Percentiles rank a stretch among this genome's conserved stretches.
Conservation (phyloP, 2,329 filamentous ascomycete species). For the Arachnopeziza araneosa region DNA sequence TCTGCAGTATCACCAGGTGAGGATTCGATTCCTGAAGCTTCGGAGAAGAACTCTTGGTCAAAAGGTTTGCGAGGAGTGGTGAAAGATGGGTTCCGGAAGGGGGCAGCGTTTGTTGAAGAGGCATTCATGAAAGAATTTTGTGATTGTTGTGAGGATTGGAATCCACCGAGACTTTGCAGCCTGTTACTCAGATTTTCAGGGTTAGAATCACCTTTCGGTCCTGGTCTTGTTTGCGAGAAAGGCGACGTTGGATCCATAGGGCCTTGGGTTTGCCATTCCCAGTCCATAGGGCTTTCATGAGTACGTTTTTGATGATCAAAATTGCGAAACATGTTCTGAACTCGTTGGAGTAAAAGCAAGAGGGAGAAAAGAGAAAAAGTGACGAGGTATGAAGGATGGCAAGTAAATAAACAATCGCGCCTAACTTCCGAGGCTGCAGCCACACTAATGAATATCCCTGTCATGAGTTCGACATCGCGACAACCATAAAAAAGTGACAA, state of each 20-base stretch:
- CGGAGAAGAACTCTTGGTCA: slow-evolving; percentile 48
- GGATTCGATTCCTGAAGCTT: slow-evolving; percentile 52
- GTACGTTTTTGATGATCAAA: slow-evolving; percentile 45
- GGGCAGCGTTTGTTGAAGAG: slow-evolving; percentile 37
- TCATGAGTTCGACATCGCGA: neutral
- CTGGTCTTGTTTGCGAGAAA: slow-evolving; percentile 42
- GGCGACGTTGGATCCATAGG: slow-evolving; percentile 57
- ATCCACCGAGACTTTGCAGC: slow-evolving; percentile 16
- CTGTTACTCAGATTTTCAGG: neutral
- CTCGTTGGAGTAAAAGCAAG: neutral
- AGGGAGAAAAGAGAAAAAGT: neutral
- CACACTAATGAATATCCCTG: neutral
- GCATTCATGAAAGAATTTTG: slow-evolving; percentile 40
- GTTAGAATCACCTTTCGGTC: slow-evolving; percentile 20
- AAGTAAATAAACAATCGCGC: slow-evolving; percentile 13
- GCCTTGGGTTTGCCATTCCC: slow-evolving; percentile 54
- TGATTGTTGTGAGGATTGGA: slow-evolving; percentile 37
- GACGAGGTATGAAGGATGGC: neutral
- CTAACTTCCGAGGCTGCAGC: neutral
- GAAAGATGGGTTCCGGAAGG: slow-evolving; percentile 59
- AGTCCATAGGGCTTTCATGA: slow-evolving; percentile 60
- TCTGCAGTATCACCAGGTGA: slow-evolving; percentile 54
- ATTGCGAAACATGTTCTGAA: slow-evolving; percentile 30
- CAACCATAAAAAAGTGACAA: neutral
- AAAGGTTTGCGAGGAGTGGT: slow-evolving; percentile 55